Evolutionary conservation across 176 grass and related monocot species (phyloP).

Genomic region (Lolium perenne): DNA sequence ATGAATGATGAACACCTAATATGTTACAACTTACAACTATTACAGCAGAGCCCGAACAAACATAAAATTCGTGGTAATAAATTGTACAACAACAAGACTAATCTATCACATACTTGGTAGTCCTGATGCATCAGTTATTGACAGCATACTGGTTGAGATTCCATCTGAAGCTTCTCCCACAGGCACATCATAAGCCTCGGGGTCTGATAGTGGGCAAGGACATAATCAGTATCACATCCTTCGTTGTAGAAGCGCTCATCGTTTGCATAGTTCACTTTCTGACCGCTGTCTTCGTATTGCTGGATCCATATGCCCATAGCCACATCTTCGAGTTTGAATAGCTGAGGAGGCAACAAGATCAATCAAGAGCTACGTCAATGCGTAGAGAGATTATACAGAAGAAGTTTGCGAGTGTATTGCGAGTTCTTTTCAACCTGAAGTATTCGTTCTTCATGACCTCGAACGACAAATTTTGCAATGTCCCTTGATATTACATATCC

Average conservation of each 20-base stretch:
- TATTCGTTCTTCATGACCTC: conserved; percentile 66
- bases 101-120: not conserved
- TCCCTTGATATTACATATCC: conserved; percentile 91
- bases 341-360: conserved; percentile 47
- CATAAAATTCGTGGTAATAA: conserved; percentile 8
- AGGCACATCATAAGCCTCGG: conserved; percentile 85
- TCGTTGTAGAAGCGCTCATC: conserved; percentile 81
- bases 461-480: conserved; percentile 78
- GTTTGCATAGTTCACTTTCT: conserved; percentile 69
- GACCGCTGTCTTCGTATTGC: conserved; percentile 67
- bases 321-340: conserved; percentile 98
- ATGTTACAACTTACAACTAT: conserved; percentile 23
- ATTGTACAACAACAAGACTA: conserved; percentile 11
- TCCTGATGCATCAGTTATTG: conserved; percentile 48
- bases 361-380: not conserved
- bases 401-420: not conserved
- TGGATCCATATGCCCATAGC: conserved; percentile 96
- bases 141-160: conserved; percentile 73
- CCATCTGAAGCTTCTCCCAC: conserved; percentile 79
- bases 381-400: not conserved
- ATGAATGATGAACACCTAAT: not conserved
- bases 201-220: conserved; percentile 89
- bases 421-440: conserved; percentile 63
- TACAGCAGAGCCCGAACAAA: not conserved
- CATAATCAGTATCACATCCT: conserved; percentile 82